These are phyloP conservation scores for Allodekkera sacchari DNA, from an alignment of 805 yeast genomes.

Conservation along the genomic window DNA sequence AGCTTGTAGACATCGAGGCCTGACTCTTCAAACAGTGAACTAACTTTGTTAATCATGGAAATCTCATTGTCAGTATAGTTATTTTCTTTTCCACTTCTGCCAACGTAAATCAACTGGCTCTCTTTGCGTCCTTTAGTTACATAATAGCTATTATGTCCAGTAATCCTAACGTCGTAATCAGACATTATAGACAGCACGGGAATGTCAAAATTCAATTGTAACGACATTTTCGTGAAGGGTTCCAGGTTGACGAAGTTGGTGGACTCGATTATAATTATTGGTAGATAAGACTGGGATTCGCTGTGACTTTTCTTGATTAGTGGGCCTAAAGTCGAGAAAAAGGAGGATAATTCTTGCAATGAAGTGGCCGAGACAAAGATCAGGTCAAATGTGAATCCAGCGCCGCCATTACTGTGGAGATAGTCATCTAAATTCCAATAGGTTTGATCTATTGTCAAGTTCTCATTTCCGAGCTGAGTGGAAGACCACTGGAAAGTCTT, in stretches of 20 bases:
- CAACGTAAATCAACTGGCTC: constrained; percentile 39
- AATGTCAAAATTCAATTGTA: constrained; percentile 21
- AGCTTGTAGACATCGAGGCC: constrained; percentile 41
- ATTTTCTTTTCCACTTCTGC: constrained; percentile 33
- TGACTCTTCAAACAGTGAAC: constrained; percentile 30
- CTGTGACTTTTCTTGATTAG: constrained; percentile 23
- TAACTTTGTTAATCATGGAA: constrained; percentile 28
- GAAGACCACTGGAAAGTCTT: constrained; percentile 23
- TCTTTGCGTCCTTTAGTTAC: constrained; percentile 31
- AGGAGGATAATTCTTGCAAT: constrained; percentile 40
- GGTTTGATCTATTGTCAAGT: constrained; percentile 16
- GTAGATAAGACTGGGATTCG: constrained; percentile 14
- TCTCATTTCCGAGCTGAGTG: constrained; percentile 24
- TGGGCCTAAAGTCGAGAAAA: constrained; percentile 30
- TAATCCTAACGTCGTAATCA: constrained; percentile 47
- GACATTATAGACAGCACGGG: constrained; percentile 51
- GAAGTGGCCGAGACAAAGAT: constrained; percentile 40
- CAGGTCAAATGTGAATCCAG: constrained; percentile 27
- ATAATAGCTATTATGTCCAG: constrained; percentile 25
- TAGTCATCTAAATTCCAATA: constrained; percentile 20
- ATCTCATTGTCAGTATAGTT: constrained; percentile 34
- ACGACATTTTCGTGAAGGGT: constrained; percentile 44
- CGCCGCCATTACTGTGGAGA: constrained; percentile 5
- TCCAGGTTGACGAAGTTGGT: constrained; percentile 68
- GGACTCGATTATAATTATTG: constrained; percentile 57